Base-by-base conservation (phyloP, 75 land plant genomes). In the Cupressus sempervirens region DNA sequence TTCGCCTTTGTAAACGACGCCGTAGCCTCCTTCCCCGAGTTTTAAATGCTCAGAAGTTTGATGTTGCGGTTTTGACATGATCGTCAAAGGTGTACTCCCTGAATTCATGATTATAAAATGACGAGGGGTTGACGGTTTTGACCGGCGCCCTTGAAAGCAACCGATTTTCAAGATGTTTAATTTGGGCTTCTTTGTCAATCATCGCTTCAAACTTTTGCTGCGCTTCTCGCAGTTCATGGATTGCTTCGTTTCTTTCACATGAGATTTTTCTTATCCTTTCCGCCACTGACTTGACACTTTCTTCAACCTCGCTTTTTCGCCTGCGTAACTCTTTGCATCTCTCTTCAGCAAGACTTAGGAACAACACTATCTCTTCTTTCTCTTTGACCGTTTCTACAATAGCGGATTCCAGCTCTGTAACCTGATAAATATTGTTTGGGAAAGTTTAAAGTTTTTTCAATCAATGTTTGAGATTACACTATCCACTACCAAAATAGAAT, bases 1-100 rank as follows among this genome's bases (percentile, higher is more conserved):
- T 83, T 90, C 90, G 16, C 96, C 98, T 85, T 92, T 94, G 87
- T 94, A 94, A 26, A 68, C 73, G 32, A n/a, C 7, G 73, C 73
- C 73, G 7, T 68, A 68, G 13, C 89, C 93, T 41, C 97, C 97
- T 80, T 94, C 89, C 7, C 94, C 93, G 75, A 97, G 36, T 82
- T 89, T 88, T 70, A 86, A 83, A 16, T 86, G 88, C 14, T 56
- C 84, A 6, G 76, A 46, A 89, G n/a, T 86, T 82, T 14, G 72
- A 67, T 26, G 90, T 89, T 1, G 85, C 88, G 3, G 79, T 82
- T 68, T 84, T 82, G 35, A 89, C 68, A 29, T n/a, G n/a, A n/a
- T 89, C 88, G 18, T 84, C 53, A 26, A 77, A 89, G 38, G 34
- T 67, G 35, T 84, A 75, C 32, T 43, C 79, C 1, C 53, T 15